Base-by-base conservation (phyloP, 306 rosid species). In the Hylodesmum podocarpum region DNA sequence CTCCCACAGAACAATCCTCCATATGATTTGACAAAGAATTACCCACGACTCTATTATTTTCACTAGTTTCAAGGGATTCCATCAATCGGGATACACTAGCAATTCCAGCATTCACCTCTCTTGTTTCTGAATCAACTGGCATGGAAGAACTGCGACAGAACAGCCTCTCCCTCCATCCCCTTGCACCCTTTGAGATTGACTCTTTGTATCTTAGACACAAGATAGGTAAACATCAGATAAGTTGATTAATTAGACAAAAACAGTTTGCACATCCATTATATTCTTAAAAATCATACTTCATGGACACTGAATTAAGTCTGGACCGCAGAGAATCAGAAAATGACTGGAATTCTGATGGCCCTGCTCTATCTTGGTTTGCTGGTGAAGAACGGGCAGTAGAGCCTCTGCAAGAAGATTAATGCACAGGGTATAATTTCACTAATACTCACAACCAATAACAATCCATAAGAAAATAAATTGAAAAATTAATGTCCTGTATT, bases 101-200 rank as follows among this genome's bases (percentile, higher is more conserved):
- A 67, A 87, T 83, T 78, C 87, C 91, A 8, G 87, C 75, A 68
- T 73, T 85, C 68, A 84, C 84, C 81, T 91, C 97, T 78, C 90
- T 84, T 44, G 73, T 90, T 36, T 91, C 87, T 39, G 96, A 58
- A 66, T 87, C 85, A 55, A 83, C 91, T 1, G 98, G 69, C 89
- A 92, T 78, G 66, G 97, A 84, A 78, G 86, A 39, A 81, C 50
- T 80, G 53, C 90, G 94, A 69, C 86, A 87, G 83, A 96, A 91
- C 65, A 96, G 77, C 85, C 84, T 87, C 76, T 96, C 96, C 83
- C 70, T 92, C 97, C 97, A 92, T 59, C 94, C 97, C 88, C 86
- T 87, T 15, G 97, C 80, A 14, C 93, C 87, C 83, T 88, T 96
- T 57, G 99, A 88, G 76, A 96, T 72, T 3, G 97, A 89, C 70